These are phyloP conservation scores for Asterophora parasitica DNA, from an alignment of 768 basidiomycete species.

Conservation along the genomic window DNA sequence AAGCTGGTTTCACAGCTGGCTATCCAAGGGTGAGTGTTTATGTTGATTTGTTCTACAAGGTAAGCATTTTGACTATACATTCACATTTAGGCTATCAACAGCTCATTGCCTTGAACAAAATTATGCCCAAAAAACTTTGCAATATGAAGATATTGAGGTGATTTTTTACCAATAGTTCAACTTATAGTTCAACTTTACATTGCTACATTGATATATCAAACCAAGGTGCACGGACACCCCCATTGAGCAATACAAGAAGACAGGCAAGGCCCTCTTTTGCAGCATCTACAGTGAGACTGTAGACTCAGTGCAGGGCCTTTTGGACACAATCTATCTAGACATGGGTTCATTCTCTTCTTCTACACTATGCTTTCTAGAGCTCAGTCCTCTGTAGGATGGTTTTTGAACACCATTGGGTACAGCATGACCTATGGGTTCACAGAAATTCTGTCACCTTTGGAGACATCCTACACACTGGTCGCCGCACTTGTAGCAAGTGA, in stretches of 20 bases:
- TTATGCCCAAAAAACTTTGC: conserved; percentile 46
- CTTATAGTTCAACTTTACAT: too few relatives aligned
- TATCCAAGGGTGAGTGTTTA: conserved; percentile 45
- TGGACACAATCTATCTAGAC: conserved; percentile 55
- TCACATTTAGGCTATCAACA: conserved; percentile 46
- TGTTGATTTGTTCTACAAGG: neutral
- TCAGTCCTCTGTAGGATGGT: too few relatives aligned
- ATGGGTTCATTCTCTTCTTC: conserved; percentile 39
- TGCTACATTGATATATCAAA: neutral
- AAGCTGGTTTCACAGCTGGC: conserved; percentile 53
- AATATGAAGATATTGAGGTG: conserved; percentile 44
- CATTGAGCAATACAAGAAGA: conserved; percentile 36
- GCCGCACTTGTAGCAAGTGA: too few relatives aligned
- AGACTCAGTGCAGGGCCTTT: conserved; percentile 37
- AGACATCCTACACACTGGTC: too few relatives aligned
- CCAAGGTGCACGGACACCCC: conserved; percentile 37
- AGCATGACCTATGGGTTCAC: too few relatives aligned
- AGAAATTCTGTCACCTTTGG: too few relatives aligned
- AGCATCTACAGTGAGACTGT: conserved; percentile 55
- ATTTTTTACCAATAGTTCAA: neutral
- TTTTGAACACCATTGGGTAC: too few relatives aligned
- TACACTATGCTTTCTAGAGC: conserved; percentile 15
- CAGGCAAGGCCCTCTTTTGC: conserved; percentile 41
- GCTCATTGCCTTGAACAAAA: conserved; percentile 45
- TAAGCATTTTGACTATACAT: neutral